Evolutionary conservation across 441 rosid species (phyloP), one percentile per base, ranked within the genome.

Genomic region (Mallotus repandus): DNA sequence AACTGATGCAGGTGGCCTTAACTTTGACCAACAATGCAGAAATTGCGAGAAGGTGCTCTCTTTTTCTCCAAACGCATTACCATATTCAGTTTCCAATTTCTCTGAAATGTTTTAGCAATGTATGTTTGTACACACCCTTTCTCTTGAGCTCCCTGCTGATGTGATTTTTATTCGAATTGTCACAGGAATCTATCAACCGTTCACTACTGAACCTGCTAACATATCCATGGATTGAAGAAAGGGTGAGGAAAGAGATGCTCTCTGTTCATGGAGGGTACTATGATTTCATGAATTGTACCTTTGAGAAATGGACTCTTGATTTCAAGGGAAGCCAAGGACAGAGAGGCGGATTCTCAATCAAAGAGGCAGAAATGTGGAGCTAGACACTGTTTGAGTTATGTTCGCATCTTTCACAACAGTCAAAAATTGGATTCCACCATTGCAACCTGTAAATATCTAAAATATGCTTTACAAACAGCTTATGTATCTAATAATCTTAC

Each of bases 151-250:
- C 56, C 48, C 29, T 16, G 46, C 46, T 55, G 46, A 66, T 68
- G 49, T 29, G 41, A 66, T 22, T 18, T 54, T 38, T 25, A 6
- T 41, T 58, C 46, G 61, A 56, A 15, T 61, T 63, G 14, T 76
- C 58, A 14, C 87, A 95, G 98, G 89, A 85, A 46, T 93, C 98
- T 10, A 81, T 96, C 69, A 88, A 86, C 75, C 71, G 73, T 67
- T 96, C 99, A 0, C 74, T 96, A 83, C 76, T 80, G 43, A 93
- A 83, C 79, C 89, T 93, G 79, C 93, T 93, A 69, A 88, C 88
- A 68, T 96, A 93, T 74, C 98, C 97, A 1, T 96, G 98, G 99
- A 91, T 96, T 65, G 88, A 93, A 85, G 98, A 91, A 63, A 88
- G 76, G 78, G 92, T 90, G 71, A 79, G 71, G 82, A 78, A 79